Base-by-base conservation (phyloP, 1,284 basidiomycete species). In the Gomphus bonarii region DNA sequence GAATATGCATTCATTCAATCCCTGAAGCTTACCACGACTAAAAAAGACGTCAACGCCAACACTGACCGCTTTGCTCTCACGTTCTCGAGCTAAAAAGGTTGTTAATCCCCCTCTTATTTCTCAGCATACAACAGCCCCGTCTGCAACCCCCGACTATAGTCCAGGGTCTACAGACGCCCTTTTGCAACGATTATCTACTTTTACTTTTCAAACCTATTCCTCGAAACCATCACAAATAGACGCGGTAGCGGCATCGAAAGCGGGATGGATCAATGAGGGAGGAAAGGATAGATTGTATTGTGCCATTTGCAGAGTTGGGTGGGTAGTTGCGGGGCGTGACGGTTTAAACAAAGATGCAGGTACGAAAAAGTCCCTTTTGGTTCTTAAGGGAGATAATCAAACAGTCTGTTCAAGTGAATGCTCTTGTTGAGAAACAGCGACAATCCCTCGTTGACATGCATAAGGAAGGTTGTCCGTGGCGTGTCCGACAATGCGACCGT, bases 401-500 rank as follows among this genome's bases (percentile, higher is more conserved):
- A 44, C 28, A 54, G 22, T 25, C 25, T n/a, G 20, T 56, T 64
- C 11, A 62, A 87, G 87, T 82, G 44, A 81, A 77, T 66, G 66
- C 80, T 14, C 71, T 90, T 58, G 70, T 88, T 33, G 85, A 88
- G 66, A 89, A 84, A 64, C 88, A 91, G 65, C 75, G 76, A 6
- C 61, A 65, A 3, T 77, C 77, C 42, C 70, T 91, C 8, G 78
- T 89, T 1, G 76, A 80, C 12, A 76, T 76, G 65, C 88, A 91
- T 66, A 89, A 88, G 66, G 74, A 81, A 54, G 84, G 85, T 0
- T 91, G 88, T 65, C 88, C 88, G 2, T 91, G 88, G 88, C 87
- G 79, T 67, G 73, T 75, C 33, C 76, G 79, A 56, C 88, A 91
- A 66, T 89, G 88, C 63, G 85, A 89, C 67, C 69, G 88, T 90